Evolutionary conservation across 1,139 yeast species (phyloP), one percentile per base, ranked within the genome.

Genomic region (Debaryomycetaceae sp.): DNA sequence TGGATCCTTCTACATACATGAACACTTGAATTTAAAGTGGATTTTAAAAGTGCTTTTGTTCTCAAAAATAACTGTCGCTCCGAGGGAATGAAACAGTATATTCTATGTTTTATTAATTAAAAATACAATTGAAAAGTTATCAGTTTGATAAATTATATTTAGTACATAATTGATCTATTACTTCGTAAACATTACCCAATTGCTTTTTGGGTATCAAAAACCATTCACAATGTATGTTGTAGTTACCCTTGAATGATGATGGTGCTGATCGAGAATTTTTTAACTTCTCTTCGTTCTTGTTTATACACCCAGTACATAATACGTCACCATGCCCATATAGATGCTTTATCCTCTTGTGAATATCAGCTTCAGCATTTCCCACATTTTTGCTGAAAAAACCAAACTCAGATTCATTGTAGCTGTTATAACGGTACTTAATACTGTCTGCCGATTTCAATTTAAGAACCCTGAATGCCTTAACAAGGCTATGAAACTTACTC

Each of bases 1-100:
- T 92, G 58, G 98, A 92, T 66, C 92, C 98, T 55, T 84, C 96
- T 45, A 88, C 97, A 56, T 92, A 92, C 73, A 89, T 92, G 96
- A 92, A 91, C 81, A 87, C 96, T 54, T 91, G 75, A 51, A 40
- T 29, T 1, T 2, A 22, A 29, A 26, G 14, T 30, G 26, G n/a
- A 31, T 32, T 15, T 6, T 26, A 37, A 31, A 36, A 36, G 30
- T 36, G n/a, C 16, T 15, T 24, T 34, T 24, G 22, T 19, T 22
- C 22, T 19, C 22, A 9, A 34, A 30, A 32, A 32, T 32, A 17
- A 17, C 18, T 13, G 35, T 17, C 22, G 4, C 15, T 16, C 18
- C 9, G 11, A 13, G 14, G 16, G 3, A 9, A 30, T n/a, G 15
- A 3, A 14, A 13, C 17, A 30, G 17, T 30, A 14, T 9, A 33